Evolutionary conservation across 2,329 filamentous ascomycete genomes (phyloP).

Genomic region (Periconia digitata): DNA sequence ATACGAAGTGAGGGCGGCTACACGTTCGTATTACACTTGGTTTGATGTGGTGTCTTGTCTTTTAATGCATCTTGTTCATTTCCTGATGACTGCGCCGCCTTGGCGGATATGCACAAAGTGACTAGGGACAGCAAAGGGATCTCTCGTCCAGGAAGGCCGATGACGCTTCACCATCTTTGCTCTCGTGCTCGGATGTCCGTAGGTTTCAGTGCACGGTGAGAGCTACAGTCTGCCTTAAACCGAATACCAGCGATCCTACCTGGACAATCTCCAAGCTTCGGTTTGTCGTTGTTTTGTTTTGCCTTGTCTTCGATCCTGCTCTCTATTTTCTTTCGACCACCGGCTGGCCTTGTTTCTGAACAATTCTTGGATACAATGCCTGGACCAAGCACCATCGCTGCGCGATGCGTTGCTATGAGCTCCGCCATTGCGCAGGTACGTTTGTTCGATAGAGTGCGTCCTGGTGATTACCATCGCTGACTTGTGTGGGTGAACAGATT

Average conservation of each 20-base stretch:
- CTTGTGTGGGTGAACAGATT: conserved; percentile 21
- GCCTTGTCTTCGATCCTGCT: too few species aligned
- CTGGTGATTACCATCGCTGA: conserved; percentile 3
- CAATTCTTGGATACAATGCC: background rate
- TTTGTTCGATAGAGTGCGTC: conserved; percentile 6
- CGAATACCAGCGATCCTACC: background rate
- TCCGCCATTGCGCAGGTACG: conserved; percentile 34
- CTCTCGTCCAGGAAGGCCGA: background rate
- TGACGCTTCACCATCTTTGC: background rate
- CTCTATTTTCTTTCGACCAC: background rate
- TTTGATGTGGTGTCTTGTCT: background rate
- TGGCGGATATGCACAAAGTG: background rate
- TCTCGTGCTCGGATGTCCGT: background rate
- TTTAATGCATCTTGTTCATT: background rate
- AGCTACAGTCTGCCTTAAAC: background rate
- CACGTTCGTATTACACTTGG: background rate
- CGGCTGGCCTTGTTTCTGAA: background rate
- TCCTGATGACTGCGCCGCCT: background rate
- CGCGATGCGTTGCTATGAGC: conserved; percentile 36
- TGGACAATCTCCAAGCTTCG: background rate
- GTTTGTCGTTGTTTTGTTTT: too few species aligned
- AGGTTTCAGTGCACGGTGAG: background rate
- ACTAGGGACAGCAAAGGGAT: background rate
- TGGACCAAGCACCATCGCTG: conserved; percentile 31
- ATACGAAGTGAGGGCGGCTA: background rate